phyloP scores from a whole-genome alignment of 1,139 yeast genomes.

The Yamadazyma epiphylla region DNA sequence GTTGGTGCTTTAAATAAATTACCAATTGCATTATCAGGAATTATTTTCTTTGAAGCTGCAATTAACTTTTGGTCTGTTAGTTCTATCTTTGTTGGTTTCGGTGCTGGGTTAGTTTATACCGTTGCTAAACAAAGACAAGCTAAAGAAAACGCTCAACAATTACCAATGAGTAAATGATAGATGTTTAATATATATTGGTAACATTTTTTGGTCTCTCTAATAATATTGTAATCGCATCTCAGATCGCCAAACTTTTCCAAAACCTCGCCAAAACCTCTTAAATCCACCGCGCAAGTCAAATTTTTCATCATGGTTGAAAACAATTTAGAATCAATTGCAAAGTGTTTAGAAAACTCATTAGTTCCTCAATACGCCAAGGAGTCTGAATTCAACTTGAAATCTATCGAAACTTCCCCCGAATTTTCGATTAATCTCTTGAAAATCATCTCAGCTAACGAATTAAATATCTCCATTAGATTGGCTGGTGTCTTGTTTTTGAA shows the following conservation, averaged over 20 bases:
- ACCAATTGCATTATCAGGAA: constrained; percentile 94
- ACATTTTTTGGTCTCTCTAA: too few relatives aligned
- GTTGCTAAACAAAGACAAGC: constrained; percentile 81
- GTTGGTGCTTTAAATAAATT: constrained; percentile 98
- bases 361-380: constrained; percentile 51
- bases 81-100: constrained; percentile 88
- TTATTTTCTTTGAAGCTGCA: constrained; percentile 90
- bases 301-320: constrained; percentile 28
- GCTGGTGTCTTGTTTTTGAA: constrained; percentile 93
- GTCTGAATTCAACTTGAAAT: constrained; percentile 57
- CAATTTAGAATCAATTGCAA: constrained; percentile 40
- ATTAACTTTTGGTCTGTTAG: constrained; percentile 88
- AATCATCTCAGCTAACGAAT: constrained; percentile 63
- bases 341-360: constrained; percentile 47
- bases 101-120: constrained; percentile 92
- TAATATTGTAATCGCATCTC: too few relatives aligned
- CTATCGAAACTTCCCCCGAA: constrained; percentile 63
- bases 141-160: constrained; percentile 41
- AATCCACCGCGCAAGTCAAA: too few relatives aligned
- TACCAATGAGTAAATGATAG: constrained; percentile 21
- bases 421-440: constrained; percentile 75
- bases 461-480: constrained; percentile 58
- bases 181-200: too few relatives aligned
- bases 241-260: too few relatives aligned
- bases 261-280: too few relatives aligned